These are phyloP conservation scores for Peronospora tabacina DNA, from an alignment of 352 stramenopile species.

Conservation along the genomic window DNA sequence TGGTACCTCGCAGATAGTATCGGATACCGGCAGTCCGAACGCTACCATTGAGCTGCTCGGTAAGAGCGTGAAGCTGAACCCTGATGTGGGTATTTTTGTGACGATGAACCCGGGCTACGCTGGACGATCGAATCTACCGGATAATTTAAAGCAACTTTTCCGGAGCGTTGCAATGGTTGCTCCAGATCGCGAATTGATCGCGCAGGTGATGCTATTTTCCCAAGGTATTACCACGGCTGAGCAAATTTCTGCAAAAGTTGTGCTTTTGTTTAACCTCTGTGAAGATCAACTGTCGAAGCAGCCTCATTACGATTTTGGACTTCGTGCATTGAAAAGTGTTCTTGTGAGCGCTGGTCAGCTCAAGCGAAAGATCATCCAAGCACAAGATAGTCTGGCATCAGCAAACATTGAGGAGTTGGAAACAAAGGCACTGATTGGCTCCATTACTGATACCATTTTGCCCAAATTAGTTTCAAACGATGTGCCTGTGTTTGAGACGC, in stretches of 20 bases:
- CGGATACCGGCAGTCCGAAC: slow-evolving; percentile 13
- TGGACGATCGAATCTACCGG: slow-evolving; percentile 93
- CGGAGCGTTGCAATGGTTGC: slow-evolving; percentile 99
- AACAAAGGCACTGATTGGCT: slow-evolving; percentile 92
- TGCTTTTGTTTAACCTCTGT: slow-evolving; percentile 98
- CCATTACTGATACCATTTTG: slow-evolving; percentile 98
- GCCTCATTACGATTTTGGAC: slow-evolving; percentile 99
- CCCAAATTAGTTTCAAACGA: slow-evolving; percentile 98
- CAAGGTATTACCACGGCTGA: slow-evolving; percentile 99
- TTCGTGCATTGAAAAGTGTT: slow-evolving; percentile 98
- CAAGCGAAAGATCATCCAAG: slow-evolving; percentile 88
- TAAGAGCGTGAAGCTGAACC: slow-evolving; percentile 91
- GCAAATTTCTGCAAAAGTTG: slow-evolving; percentile 93
- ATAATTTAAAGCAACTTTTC: slow-evolving; percentile 99
- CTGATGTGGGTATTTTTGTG: slow-evolving; percentile 99
- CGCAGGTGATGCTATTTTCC: slow-evolving; percentile 99
- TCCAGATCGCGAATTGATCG: slow-evolving; percentile 98
- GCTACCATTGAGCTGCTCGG: slow-evolving; percentile 93
- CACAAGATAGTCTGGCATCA: slow-evolving; percentile 27
- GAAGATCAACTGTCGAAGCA: slow-evolving; percentile 97
- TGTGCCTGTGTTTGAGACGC: slow-evolving; percentile 92
- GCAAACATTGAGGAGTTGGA: slow-evolving; percentile 77
- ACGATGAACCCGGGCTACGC: slow-evolving; percentile 99
- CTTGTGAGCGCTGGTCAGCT: slow-evolving; percentile 96
- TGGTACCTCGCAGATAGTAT: slow-evolving; percentile 21